Evolutionary conservation across 768 basidiomycete species (phyloP), one percentile per base, ranked within the genome.

Genomic region (Termitomyces sp.): DNA sequence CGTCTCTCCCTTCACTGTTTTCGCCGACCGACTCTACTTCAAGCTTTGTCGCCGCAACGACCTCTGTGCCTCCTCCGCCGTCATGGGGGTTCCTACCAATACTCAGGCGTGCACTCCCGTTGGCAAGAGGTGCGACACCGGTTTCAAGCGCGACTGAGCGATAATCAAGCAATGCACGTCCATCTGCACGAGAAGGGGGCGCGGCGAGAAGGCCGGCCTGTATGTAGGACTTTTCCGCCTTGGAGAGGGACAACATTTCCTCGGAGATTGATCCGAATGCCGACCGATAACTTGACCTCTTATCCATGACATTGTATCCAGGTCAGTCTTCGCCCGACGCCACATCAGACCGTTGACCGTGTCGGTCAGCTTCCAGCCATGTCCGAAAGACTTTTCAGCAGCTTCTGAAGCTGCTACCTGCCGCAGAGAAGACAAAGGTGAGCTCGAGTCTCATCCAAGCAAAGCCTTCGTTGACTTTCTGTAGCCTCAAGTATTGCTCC

Each of bases 141-240:
- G 90, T 91, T 72, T 91, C 87, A 31, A 95, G 81, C 8, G 83
- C 75, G 22, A 95, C 78, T 0, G 81, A 72, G 31, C 93, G 80
- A 65, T 82, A 94, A 62, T 90, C 87, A 37, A 78, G 70, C 0
- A 89, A 76, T 6, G 75, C 66, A 20, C 93, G 87, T 1, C 92
- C 92, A 69, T 95, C 93, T 4, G 83, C 78, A 53, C 93, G 88
- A n/a, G 85, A 73, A 1, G 91, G 83, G 2, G 82, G 78, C 48
- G 72, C 69, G 1, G 82, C 77, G 20, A 82, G 75, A 6, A 93
- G 76, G 0, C 89, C 87, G 9, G 84, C 70, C 62, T 84, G 82
- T 34, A 91, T 86, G 66, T 88, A 93, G 4, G 91, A 83, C 64
- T 82, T 82, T 73, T 94, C 92, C 0, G 91, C 83, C 64, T 93